These are phyloP conservation scores for Plasmodium fragile DNA, from an alignment of 169 alveolate genomes.

Conservation along the genomic window DNA sequence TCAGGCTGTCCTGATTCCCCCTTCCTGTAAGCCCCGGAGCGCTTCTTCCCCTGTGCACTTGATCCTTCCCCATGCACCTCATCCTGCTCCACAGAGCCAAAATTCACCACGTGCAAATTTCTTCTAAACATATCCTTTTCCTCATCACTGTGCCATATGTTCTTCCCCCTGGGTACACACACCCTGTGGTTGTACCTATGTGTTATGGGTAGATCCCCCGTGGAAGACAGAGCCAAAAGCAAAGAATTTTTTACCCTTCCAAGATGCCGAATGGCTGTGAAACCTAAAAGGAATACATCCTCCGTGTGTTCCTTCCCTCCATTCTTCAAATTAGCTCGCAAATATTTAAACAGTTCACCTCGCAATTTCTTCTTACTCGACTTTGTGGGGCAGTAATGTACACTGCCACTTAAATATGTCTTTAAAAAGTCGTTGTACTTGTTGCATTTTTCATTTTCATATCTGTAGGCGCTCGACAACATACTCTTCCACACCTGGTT, in stretches of 20 bases:
- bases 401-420: constrained; percentile 4
- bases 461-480: constrained; percentile 30
- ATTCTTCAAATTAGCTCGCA: constrained; percentile 14
- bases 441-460: constrained; percentile 56
- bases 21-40: neutral
- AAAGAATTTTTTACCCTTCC: constrained; percentile 33
- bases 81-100: neutral
- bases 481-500: constrained; percentile 55
- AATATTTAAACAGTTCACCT: constrained; percentile 37
- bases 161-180: neutral
- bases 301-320: neutral
- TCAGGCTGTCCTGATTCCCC: neutral
- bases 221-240: neutral
- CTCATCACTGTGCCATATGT: constrained; percentile 24
- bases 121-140: constrained; percentile 19
- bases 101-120: constrained; percentile 11
- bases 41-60: neutral
- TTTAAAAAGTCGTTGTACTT: constrained; percentile 55
- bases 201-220: neutral
- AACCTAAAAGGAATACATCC: constrained; percentile 34
- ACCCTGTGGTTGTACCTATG: neutral
- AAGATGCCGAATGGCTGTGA: constrained; percentile 61
- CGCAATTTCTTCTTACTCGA: constrained; percentile 45
- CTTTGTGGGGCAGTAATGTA: constrained; percentile 54
- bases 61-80: neutral